Base-by-base conservation (phyloP, 163 green algal genomes). In the Scenedesmus sp. region DNA sequence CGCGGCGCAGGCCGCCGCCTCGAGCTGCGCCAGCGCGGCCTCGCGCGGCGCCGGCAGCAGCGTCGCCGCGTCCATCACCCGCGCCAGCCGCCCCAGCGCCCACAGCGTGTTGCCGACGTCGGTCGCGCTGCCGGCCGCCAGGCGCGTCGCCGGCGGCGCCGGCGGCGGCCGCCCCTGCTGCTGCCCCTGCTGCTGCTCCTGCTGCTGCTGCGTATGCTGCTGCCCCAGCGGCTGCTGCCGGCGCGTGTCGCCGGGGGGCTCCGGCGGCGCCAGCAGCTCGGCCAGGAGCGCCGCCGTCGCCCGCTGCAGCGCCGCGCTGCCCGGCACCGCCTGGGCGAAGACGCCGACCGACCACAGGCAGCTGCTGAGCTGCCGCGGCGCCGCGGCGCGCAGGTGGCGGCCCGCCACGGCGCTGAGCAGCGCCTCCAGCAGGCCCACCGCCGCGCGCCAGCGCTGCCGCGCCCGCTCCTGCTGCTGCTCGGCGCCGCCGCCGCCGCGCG, bases 61-160 rank as follows among this genome's bases (percentile, higher is more conserved):
- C n/a, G 10, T 56, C 22, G 7, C 1, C 11, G 22, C 28, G 28
- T n/a, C 14, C 10, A 31, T 11, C 66, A 65, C 69, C 53, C 44
- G 51, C 42, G 69, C 47, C 36, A 77, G 48, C 33, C 50, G 56
- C 15, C 34, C 53, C 31, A 76, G 45, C 11, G 62, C 66, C 73
- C 69, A 77, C 39, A 64, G n/a, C 33, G 53, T 74, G 63, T 70
- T 69, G 42, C 22, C 44, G 2, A 67, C 33, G 60, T 76, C 45
- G 20, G 24, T 31, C 3, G 29, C 53, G 34, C 53, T 81, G 47
- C n/a, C 72, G 15, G 33, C 13, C 26, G 22, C 26, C n/a, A 80
- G 66, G 6, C 75, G 53, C 29, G 36, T 4, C 0, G n/a, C 28
- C 45, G 54, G 22, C 44, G 24, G 22, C 9, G n/a, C 28, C 28